phyloP scores from a whole-genome alignment of 73 alveolate species.

The Blepharisma japonicum region DNA sequence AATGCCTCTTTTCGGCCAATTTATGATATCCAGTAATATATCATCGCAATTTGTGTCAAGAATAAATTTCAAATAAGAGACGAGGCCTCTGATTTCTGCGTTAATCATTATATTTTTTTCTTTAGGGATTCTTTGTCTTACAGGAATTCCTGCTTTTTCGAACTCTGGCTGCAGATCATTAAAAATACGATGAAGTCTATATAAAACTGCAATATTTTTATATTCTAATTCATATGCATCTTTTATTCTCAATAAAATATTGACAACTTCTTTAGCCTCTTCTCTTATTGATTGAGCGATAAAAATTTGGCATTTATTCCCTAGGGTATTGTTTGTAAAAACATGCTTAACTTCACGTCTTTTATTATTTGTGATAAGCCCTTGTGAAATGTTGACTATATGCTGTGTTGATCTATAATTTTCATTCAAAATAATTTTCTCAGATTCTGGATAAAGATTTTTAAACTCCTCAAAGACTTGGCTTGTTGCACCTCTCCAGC shows the following conservation, averaged over 20 bases:
- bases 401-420: constrained; percentile 64
- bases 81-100: constrained; percentile 17
- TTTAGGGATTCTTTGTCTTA: constrained; percentile 24
- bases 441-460: constrained; percentile 20
- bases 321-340: constrained; percentile 31
- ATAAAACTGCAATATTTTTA: constrained; percentile 59
- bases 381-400: constrained; percentile 46
- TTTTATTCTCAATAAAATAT: constrained; percentile 32
- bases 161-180: constrained; percentile 37
- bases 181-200: constrained; percentile 44
- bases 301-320: not conserved
- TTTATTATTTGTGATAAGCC: constrained; percentile 47
- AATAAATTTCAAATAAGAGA: constrained; percentile 8
- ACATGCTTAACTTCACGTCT: constrained; percentile 29
- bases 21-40: not conserved
- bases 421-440: constrained; percentile 38
- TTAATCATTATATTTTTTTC: constrained; percentile 42
- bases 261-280: constrained; percentile 41
- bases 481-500: constrained; percentile 66
- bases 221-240: constrained; percentile 34
- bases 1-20: constrained; percentile 19
- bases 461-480: constrained; percentile 47
- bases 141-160: constrained; percentile 44
- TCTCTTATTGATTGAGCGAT: not conserved
- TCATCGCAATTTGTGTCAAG: not conserved